Evolutionary conservation across 2,329 filamentous ascomycete species (phyloP).

Genomic region (Hypoxylon sp.): DNA sequence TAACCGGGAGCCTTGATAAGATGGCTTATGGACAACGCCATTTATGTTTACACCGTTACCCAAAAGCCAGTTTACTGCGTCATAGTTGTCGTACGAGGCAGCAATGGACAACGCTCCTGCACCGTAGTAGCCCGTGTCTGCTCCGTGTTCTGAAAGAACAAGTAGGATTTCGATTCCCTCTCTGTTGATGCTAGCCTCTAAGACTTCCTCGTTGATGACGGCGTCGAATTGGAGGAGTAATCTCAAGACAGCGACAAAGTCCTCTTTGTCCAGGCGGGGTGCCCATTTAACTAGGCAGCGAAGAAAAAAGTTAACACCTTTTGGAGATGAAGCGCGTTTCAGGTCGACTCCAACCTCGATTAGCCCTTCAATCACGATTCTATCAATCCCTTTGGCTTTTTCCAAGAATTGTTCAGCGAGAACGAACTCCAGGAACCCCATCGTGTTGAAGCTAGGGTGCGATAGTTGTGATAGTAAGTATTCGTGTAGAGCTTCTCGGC

Average conservation of each 20-base stretch:
- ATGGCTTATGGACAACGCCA: not conserved
- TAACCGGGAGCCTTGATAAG: not conserved
- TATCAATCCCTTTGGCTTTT: not conserved
- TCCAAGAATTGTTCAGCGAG: constrained; percentile 15
- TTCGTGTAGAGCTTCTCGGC: not conserved
- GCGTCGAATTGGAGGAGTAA: constrained; percentile 1
- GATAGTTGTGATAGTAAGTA: constrained; percentile 8
- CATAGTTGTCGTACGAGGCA: constrained; percentile 16
- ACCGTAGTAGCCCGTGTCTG: not conserved
- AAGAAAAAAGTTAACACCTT: constrained; percentile 1
- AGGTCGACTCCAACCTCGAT: constrained; percentile 20
- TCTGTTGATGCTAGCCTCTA: constrained; percentile 1
- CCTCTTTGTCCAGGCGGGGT: not conserved
- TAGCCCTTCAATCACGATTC: constrained; percentile 14
- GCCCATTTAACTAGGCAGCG: not conserved
- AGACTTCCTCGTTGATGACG: not conserved
- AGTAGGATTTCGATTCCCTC: constrained; percentile 3
- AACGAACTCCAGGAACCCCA: constrained; percentile 18
- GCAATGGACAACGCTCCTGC: constrained; percentile 9
- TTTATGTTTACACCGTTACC: constrained; percentile 21
- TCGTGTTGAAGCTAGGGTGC: not conserved
- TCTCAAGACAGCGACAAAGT: not conserved
- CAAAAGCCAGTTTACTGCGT: constrained; percentile 19
- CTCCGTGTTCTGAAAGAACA: constrained; percentile 2
- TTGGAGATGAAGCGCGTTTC: not conserved